Evolutionary conservation across 352 stramenopile species (phyloP), one percentile per base, ranked within the genome.

Genomic region (Phytophthora megakarya): DNA sequence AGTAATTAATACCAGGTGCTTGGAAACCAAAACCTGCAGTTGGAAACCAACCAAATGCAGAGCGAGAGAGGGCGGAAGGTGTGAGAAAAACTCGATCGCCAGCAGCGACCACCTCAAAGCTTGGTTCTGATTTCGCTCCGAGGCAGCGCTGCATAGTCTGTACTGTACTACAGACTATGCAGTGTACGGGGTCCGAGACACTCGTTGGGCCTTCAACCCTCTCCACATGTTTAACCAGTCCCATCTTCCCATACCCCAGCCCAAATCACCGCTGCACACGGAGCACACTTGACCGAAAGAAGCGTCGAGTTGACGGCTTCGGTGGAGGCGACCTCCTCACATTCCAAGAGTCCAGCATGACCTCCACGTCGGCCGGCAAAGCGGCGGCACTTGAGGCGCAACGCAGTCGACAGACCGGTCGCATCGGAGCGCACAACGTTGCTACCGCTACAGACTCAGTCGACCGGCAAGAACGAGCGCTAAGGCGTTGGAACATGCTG

Each of bases 401-500:
- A n/a, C n/a, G n/a, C n/a, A n/a, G n/a, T n/a, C n/a, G n/a, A n/a
- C n/a, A n/a, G n/a, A n/a, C n/a, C n/a, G 5, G 40, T 30, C 40
- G 30, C 30, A 35, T 12, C 30, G n/a, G n/a, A n/a, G n/a, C n/a
- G n/a, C n/a, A n/a, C n/a, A n/a, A n/a, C n/a, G n/a, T n/a, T n/a
- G n/a, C n/a, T n/a, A n/a, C n/a, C n/a, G n/a, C n/a, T n/a, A n/a
- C n/a, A n/a, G n/a, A n/a, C n/a, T n/a, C 30, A 7, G 30, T 35
- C 8, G 30, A 35, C 11, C 48, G 47, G 3, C 45, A 42, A 5
- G 33, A 13, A 32, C 77, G 26, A 59, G 80, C 57, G 15, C 75
- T 69, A 8, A 46, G 74, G 15, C 76, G 76, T 16, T 90, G 81
- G 81, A 76, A 76, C 13, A 53, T 89, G 32, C 65, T 90, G 33